phyloP scores from a whole-genome alignment of 2,329 filamentous ascomycete species.

The Penicillium polonicum region DNA sequence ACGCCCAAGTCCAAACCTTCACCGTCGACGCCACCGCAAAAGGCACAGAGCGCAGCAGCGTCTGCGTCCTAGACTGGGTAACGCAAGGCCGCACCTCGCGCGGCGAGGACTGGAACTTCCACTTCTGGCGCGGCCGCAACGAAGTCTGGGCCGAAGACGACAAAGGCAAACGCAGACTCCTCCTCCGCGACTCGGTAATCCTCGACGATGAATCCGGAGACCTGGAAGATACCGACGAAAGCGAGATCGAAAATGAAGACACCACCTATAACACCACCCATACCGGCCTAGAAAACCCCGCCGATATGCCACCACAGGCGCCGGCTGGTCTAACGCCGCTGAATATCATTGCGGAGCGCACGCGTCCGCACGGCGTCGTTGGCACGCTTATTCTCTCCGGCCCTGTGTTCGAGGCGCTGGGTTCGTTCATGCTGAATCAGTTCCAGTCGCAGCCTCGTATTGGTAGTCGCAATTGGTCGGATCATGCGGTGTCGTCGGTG shows the following conservation, averaged over 20 bases:
- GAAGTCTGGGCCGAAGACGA: conserved; percentile 60
- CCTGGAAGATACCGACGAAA: conserved; percentile 13
- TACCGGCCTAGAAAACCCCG: conserved; percentile 1
- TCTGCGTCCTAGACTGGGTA: conserved; percentile 93
- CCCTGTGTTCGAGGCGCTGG: conserved; percentile 63
- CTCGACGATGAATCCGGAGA: conserved; percentile 57
- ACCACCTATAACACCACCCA: conserved; percentile 9
- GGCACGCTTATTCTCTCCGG: conserved; percentile 85
- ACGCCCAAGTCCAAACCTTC: conserved; percentile 82
- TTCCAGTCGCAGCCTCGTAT: conserved; percentile 78
- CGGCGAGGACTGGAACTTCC: conserved; percentile 85
- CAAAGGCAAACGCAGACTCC: conserved; percentile 55
- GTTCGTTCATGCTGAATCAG: conserved; percentile 73
- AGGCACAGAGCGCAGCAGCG: conserved; percentile 47
- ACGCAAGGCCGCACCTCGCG: conserved; percentile 80
- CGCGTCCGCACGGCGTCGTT: conserved; percentile 73
- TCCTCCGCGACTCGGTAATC: conserved; percentile 82
- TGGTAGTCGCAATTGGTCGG: conserved; percentile 72
- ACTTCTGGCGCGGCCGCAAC: conserved; percentile 77
- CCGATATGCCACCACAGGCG: conserved; percentile 15
- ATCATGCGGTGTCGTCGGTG: conserved; percentile 24
- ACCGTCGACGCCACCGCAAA: conserved; percentile 50
- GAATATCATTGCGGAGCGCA: conserved; percentile 52
- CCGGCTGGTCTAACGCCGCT: conserved; percentile 21
- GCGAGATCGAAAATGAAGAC: conserved; percentile 38